Evolutionary conservation across 31 red algal genomes (phyloP).

Genomic region (Asparagopsis taxiformis): DNA sequence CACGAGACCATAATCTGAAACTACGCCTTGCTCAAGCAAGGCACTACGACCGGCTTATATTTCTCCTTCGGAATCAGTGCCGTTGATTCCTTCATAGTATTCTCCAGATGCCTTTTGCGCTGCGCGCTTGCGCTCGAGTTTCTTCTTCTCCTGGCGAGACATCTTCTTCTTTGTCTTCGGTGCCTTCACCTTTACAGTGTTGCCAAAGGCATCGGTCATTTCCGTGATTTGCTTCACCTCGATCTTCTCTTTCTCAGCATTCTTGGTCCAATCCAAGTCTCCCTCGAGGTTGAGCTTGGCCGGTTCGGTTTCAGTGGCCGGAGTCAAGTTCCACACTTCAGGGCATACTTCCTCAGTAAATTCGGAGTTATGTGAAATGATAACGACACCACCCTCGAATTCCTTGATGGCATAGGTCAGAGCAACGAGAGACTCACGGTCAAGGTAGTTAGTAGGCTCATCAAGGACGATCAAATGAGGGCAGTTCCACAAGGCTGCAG

Average conservation of each 20-base stretch:
- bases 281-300: conserved; percentile 71
- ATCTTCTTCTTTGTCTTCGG: conserved; percentile 60
- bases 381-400: conserved; percentile 88
- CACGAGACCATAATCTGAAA: too few species aligned
- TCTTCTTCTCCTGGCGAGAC: conserved; percentile 73
- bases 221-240: conserved; percentile 76
- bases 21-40: too few species aligned
- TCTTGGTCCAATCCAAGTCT: conserved; percentile 81
- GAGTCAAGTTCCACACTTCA: conserved; percentile 77
- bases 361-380: conserved; percentile 90
- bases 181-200: conserved; percentile 71
- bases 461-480: conserved; percentile 88
- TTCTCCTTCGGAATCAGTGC: conserved; percentile 57
- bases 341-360: conserved; percentile 82
- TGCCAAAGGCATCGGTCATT: conserved; percentile 67
- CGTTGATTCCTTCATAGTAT: conserved; percentile 67
- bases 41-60: too few species aligned
- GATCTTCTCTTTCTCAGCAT: conserved; percentile 61
- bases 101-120: conserved; percentile 59
- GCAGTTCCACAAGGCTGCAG: conserved; percentile 78
- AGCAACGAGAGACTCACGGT: conserved; percentile 81
- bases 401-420: conserved; percentile 79
- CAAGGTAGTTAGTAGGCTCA: conserved; percentile 95
- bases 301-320: conserved; percentile 78
- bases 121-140: conserved; percentile 66